Percentiles rank a stretch among this genome's conserved stretches.
phyloP scores from a whole-genome alignment of 177 flowering plant genomes.

The Vitis hybrid region DNA sequence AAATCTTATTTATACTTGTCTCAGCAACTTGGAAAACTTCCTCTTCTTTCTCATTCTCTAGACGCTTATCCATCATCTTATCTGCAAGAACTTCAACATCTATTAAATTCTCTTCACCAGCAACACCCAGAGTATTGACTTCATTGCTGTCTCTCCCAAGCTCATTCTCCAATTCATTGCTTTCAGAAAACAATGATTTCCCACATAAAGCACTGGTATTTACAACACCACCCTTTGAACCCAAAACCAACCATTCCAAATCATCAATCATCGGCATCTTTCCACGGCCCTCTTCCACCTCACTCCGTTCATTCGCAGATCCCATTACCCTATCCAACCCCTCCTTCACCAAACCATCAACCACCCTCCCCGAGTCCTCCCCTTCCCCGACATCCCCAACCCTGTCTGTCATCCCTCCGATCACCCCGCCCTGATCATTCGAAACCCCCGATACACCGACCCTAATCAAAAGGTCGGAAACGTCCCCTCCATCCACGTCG shows the following conservation, averaged over 20 bases:
- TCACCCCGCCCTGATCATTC: slow-evolving; percentile 1
- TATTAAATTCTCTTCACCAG: neutral
- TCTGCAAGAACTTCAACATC: neutral
- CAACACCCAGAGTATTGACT: neutral
- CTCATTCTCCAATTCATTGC: neutral
- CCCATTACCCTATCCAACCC: slow-evolving; percentile 2
- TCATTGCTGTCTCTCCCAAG: neutral
- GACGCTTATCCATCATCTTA: too few relatives aligned
- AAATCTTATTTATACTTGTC: neutral
- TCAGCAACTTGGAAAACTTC: neutral
- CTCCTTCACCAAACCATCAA: neutral
- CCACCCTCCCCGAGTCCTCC: neutral
- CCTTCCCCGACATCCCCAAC: neutral
- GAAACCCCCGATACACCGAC: too few relatives aligned
- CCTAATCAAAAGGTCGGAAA: neutral
- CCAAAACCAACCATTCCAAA: slow-evolving; percentile 6
- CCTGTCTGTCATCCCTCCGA: neutral
- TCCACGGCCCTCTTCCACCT: neutral
- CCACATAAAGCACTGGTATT: neutral
- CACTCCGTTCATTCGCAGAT: neutral
- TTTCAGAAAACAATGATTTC: neutral
- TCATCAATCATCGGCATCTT: neutral
- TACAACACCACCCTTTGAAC: neutral
- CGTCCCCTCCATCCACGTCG: neutral
- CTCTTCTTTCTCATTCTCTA: neutral